Base-by-base conservation (phyloP, 192 early-diverging fungal species). In the Endogone sp. region DNA sequence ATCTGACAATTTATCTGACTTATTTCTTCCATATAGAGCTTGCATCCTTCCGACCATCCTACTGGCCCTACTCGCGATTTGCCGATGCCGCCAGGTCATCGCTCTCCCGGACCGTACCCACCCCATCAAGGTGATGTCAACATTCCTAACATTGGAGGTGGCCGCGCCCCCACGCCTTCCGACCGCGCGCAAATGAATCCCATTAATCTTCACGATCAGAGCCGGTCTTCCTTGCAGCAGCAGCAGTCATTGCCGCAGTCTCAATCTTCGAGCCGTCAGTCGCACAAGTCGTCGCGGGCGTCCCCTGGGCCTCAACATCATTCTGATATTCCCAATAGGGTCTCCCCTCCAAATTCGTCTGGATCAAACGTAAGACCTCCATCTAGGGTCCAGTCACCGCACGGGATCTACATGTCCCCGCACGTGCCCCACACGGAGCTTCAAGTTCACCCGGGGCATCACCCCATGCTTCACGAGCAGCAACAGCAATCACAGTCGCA, bases 101-200 rank as follows among this genome's bases (percentile, higher is more conserved):
- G 67, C 49, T 77, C 75, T 10, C 75, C 75, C 25, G 65, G 64
- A 13, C 37, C 71, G 26, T 77, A 77, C 66, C 20, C 67, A 10
- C 66, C 31, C 21, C 59, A 60, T 60, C 59, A 60, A 60, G 76
- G 73, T 32, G 71, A 78, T 56, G 58, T 73, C 24, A 68, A 72
- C 30, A 78, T 78, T 67, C 71, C 76, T 16, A 72, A 78, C 60
- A 78, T 78, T 37, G 74, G 74, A 2, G 71, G 71, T 32, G 72
- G 71, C 11, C 68, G 68, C 55, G 69, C 72, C 21, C 72, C 69
- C 37, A 78, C 69, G 1, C 71, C 71, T 29, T 73, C 76, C 3
- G 76, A 78, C 2, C 60, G 76, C 26, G 62, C 71, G 28, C 76
- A 77, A 71, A 78, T 78, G 72, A 78, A 78, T 49, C 76, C 76